Percentiles rank a stretch among this genome's conserved stretches.
Evolutionary conservation across 352 stramenopile species (phyloP).

Genomic region (Thalassiosira mediterranea): DNA sequence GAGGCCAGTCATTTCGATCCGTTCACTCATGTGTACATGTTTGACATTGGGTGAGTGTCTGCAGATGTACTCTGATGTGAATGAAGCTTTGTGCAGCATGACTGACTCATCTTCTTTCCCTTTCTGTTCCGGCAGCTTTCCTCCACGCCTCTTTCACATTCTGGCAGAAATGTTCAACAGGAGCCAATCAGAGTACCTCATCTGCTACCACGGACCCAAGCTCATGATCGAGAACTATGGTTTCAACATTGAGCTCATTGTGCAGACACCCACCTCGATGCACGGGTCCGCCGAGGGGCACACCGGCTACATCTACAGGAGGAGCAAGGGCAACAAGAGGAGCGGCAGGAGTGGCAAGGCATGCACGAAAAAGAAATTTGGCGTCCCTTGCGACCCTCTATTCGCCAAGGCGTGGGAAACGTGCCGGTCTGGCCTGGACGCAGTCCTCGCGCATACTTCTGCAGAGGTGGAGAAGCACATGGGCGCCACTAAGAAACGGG

Average conservation of each 20-base stretch:
- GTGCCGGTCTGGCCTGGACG: constrained; percentile 45
- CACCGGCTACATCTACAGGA: constrained; percentile 95
- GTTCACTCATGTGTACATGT: constrained; percentile 99
- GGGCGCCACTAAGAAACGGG: constrained; percentile 11
- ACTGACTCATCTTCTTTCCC: constrained; percentile 8
- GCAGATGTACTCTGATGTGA: background rate
- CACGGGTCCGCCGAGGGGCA: constrained; percentile 95
- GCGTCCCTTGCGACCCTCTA: constrained; percentile 60
- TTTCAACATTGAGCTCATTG: constrained; percentile 90
- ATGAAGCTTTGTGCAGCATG: constrained; percentile 8
- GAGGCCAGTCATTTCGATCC: constrained; percentile 92
- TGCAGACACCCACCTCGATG: constrained; percentile 91
- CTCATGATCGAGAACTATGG: constrained; percentile 92
- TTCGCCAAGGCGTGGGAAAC: constrained; percentile 60
- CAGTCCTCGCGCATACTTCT: constrained; percentile 37
- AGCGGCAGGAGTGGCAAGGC: background rate
- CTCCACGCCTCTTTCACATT: constrained; percentile 91
- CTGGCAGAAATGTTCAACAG: constrained; percentile 94
- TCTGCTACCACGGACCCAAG: constrained; percentile 92
- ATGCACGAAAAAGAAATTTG: constrained; percentile 28
- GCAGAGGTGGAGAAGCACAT: constrained; percentile 43
- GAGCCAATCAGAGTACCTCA: constrained; percentile 88
- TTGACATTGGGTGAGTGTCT: constrained; percentile 90
- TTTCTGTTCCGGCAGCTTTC: constrained; percentile 82
- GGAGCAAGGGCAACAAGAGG: constrained; percentile 15